Conservation (phyloP, 805 yeast genomes). For the Maudiozyma turicensis region DNA sequence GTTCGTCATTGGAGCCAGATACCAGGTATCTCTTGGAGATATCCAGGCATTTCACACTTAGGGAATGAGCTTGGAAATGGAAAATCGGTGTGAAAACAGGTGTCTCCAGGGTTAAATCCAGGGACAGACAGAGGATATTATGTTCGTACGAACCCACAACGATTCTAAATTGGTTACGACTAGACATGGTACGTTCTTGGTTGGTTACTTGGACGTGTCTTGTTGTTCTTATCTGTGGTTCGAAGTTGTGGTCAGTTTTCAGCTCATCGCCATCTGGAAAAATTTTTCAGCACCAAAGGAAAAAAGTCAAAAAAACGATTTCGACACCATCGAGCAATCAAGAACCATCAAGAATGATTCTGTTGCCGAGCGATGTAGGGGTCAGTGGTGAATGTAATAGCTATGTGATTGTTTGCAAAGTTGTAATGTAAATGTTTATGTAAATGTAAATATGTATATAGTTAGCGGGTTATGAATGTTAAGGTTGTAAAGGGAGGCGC, state of each 20-base stretch:
- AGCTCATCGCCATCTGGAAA: not conserved
- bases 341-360: no score
- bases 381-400: no score
- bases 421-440: no score
- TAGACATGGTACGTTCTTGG: not conserved
- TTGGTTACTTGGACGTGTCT: no score
- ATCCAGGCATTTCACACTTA: slow-evolving; percentile 80
- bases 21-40: slow-evolving; percentile 76
- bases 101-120: slow-evolving; percentile 41
- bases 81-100: slow-evolving; percentile 86
- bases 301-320: no score
- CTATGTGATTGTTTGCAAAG: no score
- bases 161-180: slow-evolving; percentile 50
- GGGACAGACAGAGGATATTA: slow-evolving; percentile 72
- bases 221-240: no score
- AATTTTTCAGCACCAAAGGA: not conserved
- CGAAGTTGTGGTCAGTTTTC: no score
- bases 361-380: no score
- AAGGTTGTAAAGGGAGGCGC: not conserved
- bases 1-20: slow-evolving; percentile 93
- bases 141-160: slow-evolving; percentile 96
- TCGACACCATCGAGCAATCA: no score
- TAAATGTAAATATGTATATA: no score
- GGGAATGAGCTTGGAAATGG: slow-evolving; percentile 90
- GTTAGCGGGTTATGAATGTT: no score